A percentile compares a stretch with the other conserved stretches of the same genome.
Evolutionary conservation across 306 rosid species (phyloP).

Genomic region (Prunus dulcis): DNA sequence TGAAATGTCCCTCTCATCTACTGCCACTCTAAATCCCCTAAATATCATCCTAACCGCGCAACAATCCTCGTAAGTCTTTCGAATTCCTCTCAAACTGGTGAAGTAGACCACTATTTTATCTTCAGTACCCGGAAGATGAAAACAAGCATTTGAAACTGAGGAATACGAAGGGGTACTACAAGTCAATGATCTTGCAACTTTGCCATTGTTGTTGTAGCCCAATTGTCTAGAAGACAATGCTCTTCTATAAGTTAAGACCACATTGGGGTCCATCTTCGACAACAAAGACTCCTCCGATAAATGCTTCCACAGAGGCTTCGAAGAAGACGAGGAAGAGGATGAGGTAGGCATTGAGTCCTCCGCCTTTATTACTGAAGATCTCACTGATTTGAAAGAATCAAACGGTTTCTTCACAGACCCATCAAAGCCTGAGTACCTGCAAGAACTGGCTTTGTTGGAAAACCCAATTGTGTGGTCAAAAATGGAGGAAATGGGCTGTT

Average conservation of each 20-base stretch:
- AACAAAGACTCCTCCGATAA: conserved; percentile 76
- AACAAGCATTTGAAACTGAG: conserved; percentile 22
- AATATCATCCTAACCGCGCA: conserved; percentile 58
- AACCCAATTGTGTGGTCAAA: conserved; percentile 5
- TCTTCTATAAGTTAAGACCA: conserved; percentile 61
- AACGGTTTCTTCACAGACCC: conserved; percentile 43
- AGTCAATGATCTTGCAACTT: conserved; percentile 44
- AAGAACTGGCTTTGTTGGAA: conserved; percentile 3
- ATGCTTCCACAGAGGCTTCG: conserved; percentile 84
- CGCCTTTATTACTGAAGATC: conserved; percentile 21
- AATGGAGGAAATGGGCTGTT: conserved; percentile 8
- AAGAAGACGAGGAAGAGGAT: conserved; percentile 13
- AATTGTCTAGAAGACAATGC: conserved; percentile 67
- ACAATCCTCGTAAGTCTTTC: conserved; percentile 77
- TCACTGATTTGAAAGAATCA: conserved; percentile 39
- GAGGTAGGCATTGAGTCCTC: not conserved
- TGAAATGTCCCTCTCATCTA: conserved; percentile 78
- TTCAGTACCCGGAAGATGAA: conserved; percentile 40
- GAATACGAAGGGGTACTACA: conserved; percentile 42
- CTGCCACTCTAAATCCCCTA: conserved; percentile 54
- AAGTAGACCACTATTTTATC: conserved; percentile 62
- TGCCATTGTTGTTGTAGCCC: conserved; percentile 22
- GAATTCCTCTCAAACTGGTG: conserved; percentile 74
- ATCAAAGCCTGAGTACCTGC: conserved; percentile 45
- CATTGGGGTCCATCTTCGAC: conserved; percentile 71